Percentiles rank a stretch among this genome's conserved stretches.
These are phyloP conservation scores for Polymyxa betae DNA, from an alignment of 208 protist genomes.

Conservation along the genomic window DNA sequence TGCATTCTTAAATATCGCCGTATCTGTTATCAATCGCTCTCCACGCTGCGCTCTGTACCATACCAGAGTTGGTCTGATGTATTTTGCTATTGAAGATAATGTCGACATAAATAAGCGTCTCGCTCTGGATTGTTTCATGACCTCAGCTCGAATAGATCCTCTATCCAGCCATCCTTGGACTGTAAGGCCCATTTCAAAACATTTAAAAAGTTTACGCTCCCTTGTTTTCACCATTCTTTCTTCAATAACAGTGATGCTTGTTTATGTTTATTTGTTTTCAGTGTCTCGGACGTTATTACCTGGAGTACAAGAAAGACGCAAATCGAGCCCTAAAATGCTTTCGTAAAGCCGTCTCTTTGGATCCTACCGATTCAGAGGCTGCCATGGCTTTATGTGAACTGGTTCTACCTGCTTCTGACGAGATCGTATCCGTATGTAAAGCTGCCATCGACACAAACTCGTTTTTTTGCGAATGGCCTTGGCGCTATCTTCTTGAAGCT, in stretches of 20 bases:
- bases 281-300: not conserved
- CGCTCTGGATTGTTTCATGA: not conserved
- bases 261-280: not conserved
- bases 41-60: not conserved
- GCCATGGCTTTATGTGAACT: not conserved
- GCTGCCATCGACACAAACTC: not conserved
- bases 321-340: slow-evolving; percentile 35
- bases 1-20: not conserved
- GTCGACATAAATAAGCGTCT: not conserved
- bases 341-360: not conserved
- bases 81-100: not conserved
- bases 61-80: not conserved
- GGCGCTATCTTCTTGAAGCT: not conserved
- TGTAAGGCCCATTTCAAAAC: not conserved
- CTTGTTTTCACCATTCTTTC: too few species aligned
- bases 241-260: too few species aligned
- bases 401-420: not conserved
- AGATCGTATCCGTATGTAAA: slow-evolving; percentile 17
- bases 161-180: not conserved
- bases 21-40: not conserved
- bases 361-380: not conserved
- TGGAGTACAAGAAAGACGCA: not conserved
- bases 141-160: not conserved
- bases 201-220: not conserved
- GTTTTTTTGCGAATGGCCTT: not conserved